Evolutionary conservation across 306 rosid genomes (phyloP).

Genomic region (Mimosa pudica): DNA sequence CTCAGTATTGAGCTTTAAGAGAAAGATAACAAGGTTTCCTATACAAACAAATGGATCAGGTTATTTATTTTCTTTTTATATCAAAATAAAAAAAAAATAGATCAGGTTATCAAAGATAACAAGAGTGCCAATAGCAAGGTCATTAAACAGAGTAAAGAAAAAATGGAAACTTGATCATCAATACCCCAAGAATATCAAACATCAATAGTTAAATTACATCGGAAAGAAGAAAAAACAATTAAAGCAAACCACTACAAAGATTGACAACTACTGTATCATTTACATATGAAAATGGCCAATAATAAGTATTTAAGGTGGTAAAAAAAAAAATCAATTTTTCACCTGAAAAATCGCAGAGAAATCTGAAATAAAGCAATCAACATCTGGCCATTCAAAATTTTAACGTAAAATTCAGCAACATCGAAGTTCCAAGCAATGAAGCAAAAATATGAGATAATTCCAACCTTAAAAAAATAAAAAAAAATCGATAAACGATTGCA

Average conservation of each 20-base stretch:
- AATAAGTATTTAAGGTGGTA: background rate
- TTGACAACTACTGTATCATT: background rate
- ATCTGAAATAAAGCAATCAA: slow-evolving; percentile 18
- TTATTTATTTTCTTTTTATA: too few species aligned
- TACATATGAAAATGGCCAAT: background rate
- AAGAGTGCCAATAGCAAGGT: too few species aligned
- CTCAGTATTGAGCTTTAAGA: background rate
- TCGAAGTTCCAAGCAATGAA: slow-evolving; percentile 17
- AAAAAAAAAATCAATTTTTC: background rate
- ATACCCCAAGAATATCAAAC: slow-evolving; percentile 8
- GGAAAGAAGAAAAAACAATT: slow-evolving; percentile 10
- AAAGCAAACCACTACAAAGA: background rate
- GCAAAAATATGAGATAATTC: background rate
- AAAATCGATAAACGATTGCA: background rate
- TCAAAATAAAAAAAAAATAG: background rate
- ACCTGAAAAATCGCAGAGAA: slow-evolving; percentile 41
- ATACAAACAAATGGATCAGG: slow-evolving; percentile 2
- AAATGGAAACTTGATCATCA: slow-evolving; percentile 2
- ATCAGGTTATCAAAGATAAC: background rate
- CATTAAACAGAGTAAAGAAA: too few species aligned
- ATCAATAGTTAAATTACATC: background rate
- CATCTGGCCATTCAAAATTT: background rate
- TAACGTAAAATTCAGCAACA: background rate
- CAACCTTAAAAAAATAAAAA: background rate
- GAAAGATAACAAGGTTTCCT: background rate